Evolutionary conservation across 306 rosid species (phyloP), one percentile per base, ranked within the genome.

Genomic region (Dalbergia oliveri): DNA sequence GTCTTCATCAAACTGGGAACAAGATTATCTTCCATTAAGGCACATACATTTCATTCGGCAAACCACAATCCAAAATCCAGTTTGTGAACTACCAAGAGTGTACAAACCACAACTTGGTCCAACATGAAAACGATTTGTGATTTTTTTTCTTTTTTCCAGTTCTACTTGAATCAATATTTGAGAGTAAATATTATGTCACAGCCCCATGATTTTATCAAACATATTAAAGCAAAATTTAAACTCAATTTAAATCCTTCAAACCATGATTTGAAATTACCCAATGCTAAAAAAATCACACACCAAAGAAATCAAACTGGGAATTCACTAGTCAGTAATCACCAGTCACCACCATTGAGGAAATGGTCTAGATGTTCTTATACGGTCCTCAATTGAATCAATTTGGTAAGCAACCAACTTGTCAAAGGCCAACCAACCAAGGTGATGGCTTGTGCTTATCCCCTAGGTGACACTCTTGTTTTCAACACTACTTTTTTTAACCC

Each of bases 371-470:
- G 69, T 12, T 26, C 31, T 41, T 14, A 15, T 5, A 35, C 44
- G 6, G 8, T 7, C 19, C 18, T 13, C 0, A 6, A 37, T 10
- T 41, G 61, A 34, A 47, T 75, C 51, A 49, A 62, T 64, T 69
- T 21, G 26, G 16, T 41, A 51, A 11, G 26, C 21, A 47, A 43
- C 63, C 60, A 59, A 72, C 66, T 53, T 80, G 83, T 83, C 76
- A 45, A 73, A 15, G 26, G 21, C 33, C 65, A 69, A 75, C 56
- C 71, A 69, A 69, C n/a, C 57, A 72, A 34, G 74, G 49, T 70
- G 45, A 47, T 37, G 53, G 79, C 66, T 49, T 10, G 79, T 78
- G 67, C 87, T 80, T 77, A 81, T 75, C 84, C 58, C 66, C 41
- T 14, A 21, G 34, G 39, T 26, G n/a, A 21, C 81, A 6, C 68